Percentiles rank a stretch among this genome's conserved stretches.
These are phyloP conservation scores for Eucalyptus sp. DNA, from an alignment of 345 rosid genomes.

Conservation along the genomic window DNA sequence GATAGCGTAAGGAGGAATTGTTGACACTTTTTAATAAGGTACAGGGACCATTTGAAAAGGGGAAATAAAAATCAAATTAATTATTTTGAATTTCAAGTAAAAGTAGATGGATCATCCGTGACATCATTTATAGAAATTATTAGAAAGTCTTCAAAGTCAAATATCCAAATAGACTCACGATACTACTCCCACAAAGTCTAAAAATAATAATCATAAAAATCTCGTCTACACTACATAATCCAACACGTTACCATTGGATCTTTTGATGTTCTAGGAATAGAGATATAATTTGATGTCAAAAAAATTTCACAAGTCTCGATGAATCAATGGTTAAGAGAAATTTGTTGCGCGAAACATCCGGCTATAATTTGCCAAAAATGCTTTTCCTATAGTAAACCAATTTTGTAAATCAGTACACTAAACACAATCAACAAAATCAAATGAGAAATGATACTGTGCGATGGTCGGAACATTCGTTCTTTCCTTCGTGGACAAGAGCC, in stretches of 20 bases:
- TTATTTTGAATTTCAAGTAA: not conserved
- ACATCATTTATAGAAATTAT: not conserved
- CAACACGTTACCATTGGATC: accelerated
- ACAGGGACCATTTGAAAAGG: not conserved
- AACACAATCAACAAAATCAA: not conserved
- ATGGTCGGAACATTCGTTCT: not conserved
- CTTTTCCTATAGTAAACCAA: not conserved
- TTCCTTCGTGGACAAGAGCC: not conserved
- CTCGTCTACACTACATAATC: accelerated
- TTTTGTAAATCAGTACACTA: not conserved
- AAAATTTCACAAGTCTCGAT: not conserved
- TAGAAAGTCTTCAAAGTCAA: not conserved
- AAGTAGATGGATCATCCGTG: not conserved
- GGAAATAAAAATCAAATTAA: not conserved
- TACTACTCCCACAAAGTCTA: not conserved
- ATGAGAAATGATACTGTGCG: not conserved
- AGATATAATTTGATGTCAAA: not conserved
- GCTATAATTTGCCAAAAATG: not conserved
- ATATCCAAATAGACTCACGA: not conserved
- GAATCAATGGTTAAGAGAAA: accelerated
- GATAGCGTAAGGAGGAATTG: not conserved
- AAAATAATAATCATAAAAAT: not conserved
- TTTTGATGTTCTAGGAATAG: accelerated
- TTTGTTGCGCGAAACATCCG: accelerated
- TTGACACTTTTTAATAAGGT: not conserved